phyloP scores from a whole-genome alignment of 495 filamentous ascomycete species.

The Neurospora sp. region DNA sequence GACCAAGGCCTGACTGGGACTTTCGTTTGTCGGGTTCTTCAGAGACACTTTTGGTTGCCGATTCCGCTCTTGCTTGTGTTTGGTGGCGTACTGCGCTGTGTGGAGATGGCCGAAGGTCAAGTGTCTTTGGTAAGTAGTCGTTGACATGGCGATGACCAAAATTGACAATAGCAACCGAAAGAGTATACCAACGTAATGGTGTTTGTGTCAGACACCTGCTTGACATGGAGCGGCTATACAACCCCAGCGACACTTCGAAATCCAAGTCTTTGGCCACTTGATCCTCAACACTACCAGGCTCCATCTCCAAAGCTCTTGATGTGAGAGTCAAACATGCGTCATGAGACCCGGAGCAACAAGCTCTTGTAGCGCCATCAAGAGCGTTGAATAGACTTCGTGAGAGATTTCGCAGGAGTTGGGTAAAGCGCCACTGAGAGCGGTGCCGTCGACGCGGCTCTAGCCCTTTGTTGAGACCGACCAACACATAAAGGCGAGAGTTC shows the following conservation, averaged over 20 bases:
- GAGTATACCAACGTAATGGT: neutral
- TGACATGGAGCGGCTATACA: neutral
- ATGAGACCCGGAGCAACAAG: neutral
- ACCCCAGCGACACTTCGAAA: neutral
- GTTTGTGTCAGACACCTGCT: too few relatives aligned
- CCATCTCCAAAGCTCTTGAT: neutral
- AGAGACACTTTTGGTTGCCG: fast-evolving
- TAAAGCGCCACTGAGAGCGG: constrained; percentile 1
- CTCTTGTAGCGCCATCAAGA: neutral
- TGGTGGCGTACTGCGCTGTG: neutral
- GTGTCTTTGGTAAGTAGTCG: neutral
- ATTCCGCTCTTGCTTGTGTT: too few relatives aligned
- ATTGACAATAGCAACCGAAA: neutral
- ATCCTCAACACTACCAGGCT: neutral
- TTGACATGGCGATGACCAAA: neutral
- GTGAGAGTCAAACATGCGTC: neutral
- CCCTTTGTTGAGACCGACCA: neutral
- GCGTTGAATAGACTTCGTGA: neutral
- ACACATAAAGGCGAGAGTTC: constrained; percentile 1
- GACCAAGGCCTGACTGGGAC: fast-evolving
- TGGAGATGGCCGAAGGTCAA: too few relatives aligned
- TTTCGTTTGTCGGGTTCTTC: neutral
- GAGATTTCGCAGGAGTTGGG: neutral
- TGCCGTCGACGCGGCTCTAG: neutral
- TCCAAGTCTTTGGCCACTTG: constrained; percentile 1